These are phyloP conservation scores for Cladosporium sp. DNA, from an alignment of 2,329 filamentous ascomycete genomes.

Conservation along the genomic window DNA sequence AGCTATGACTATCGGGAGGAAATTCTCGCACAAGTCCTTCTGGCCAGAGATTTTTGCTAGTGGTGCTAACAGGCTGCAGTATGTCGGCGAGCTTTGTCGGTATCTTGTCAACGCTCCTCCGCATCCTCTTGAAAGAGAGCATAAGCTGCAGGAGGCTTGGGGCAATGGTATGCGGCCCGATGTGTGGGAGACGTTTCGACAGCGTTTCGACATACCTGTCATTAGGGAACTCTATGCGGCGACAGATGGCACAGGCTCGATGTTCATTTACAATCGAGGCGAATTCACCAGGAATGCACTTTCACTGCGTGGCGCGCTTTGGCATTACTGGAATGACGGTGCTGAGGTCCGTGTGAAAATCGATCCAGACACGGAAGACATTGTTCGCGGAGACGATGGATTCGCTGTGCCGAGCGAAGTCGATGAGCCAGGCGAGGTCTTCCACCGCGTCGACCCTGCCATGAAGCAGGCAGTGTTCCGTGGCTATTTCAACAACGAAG, in stretches of 20 bases:
- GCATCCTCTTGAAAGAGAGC: constrained; percentile 63
- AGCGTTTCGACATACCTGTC: constrained; percentile 50
- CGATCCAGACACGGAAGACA: constrained; percentile 63
- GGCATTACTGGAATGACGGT: constrained; percentile 21
- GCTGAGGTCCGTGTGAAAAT: constrained; percentile 58
- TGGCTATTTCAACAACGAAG: constrained; percentile 72
- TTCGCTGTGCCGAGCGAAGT: constrained; percentile 58
- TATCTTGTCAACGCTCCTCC: constrained; percentile 67
- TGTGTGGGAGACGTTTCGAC: constrained; percentile 75
- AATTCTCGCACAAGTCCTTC: constrained; percentile 71
- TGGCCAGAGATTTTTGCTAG: constrained; percentile 68
- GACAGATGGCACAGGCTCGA: constrained; percentile 28
- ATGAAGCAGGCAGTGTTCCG: constrained; percentile 64
- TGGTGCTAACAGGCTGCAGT: constrained; percentile 71
- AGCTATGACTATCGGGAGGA: constrained; percentile 68
- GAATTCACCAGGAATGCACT: constrained; percentile 25
- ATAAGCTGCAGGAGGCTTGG: constrained; percentile 66
- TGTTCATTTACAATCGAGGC: constrained; percentile 25
- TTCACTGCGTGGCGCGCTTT: constrained; percentile 22
- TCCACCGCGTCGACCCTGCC: constrained; percentile 62
- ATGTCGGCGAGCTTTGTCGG: constrained; percentile 79
- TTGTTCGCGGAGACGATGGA: constrained; percentile 59
- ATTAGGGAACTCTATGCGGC: constrained; percentile 34
- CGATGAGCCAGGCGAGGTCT: constrained; percentile 68
- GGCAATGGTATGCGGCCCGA: constrained; percentile 81